A percentile compares a stretch with the other conserved stretches of the same genome.
Evolutionary conservation across 305 asterid genomes (phyloP).

Genomic region (Coffea humblotiana): DNA sequence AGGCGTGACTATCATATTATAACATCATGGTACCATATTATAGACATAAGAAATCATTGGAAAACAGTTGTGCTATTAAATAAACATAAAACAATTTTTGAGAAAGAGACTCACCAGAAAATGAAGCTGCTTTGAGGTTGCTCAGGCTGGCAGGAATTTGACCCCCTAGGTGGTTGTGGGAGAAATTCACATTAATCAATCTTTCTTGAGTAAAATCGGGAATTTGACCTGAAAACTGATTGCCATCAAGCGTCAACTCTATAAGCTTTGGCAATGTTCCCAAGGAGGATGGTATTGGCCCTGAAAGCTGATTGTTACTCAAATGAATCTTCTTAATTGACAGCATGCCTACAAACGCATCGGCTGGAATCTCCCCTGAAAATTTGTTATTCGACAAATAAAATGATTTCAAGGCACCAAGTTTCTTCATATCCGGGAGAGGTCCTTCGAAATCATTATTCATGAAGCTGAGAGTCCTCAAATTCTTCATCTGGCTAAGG

Average conservation of each 20-base stretch:
- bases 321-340: conserved; percentile 75
- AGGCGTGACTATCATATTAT: background rate
- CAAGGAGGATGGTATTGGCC: conserved; percentile 56
- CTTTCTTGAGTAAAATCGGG: conserved; percentile 47
- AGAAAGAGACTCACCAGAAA: conserved; percentile 45
- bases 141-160: conserved; percentile 50
- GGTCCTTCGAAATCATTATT: conserved; percentile 58
- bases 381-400: conserved; percentile 64
- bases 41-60: background rate
- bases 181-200: conserved; percentile 39
- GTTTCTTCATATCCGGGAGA: conserved; percentile 45
- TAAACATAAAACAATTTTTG: background rate
- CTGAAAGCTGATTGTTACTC: conserved; percentile 55
- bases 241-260: conserved; percentile 61
- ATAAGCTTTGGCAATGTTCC: conserved; percentile 48
- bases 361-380: conserved; percentile 52
- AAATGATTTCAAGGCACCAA: conserved; percentile 51
- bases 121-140: conserved; percentile 38
- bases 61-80: background rate
- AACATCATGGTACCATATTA: background rate
- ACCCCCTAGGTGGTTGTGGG: conserved; percentile 63
- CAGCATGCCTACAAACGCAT: conserved; percentile 54
- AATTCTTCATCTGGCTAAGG: conserved; percentile 34
- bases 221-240: conserved; percentile 53
- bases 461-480: conserved; percentile 67